These are phyloP conservation scores for Pseudocercospora vitis DNA, from an alignment of 2,329 filamentous ascomycete species.

Conservation along the genomic window DNA sequence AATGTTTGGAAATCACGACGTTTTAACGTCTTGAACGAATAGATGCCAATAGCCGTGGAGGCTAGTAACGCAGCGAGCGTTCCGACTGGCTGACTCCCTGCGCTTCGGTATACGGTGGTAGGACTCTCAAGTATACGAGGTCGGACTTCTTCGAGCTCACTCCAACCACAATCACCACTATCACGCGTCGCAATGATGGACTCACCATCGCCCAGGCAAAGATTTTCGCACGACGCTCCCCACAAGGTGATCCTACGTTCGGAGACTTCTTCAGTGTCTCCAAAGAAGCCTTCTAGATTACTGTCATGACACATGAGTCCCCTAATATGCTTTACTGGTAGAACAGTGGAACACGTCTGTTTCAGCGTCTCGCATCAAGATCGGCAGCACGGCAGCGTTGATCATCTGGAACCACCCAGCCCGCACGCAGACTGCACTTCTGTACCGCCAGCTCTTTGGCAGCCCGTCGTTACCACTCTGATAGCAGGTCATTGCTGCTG, in stretches of 20 bases:
- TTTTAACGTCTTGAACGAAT: no score
- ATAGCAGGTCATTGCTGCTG: no score
- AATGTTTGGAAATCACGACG: no score
- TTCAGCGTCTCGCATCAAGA: background rate
- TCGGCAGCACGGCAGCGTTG: conserved; percentile 7
- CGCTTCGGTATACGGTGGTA: background rate
- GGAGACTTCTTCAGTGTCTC: background rate
- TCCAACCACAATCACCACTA: background rate
- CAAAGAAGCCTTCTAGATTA: background rate
- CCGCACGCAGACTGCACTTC: background rate
- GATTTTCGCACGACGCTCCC: background rate
- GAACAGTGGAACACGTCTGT: conserved; percentile 3
- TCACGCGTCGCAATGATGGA: background rate
- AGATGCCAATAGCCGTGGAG: background rate
- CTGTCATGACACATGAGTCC: background rate
- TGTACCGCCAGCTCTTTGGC: background rate
- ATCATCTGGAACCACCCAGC: background rate
- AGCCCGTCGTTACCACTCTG: background rate
- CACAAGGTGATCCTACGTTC: background rate
- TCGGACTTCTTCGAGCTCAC: background rate
- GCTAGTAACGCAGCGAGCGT: background rate
- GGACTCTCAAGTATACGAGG: background rate
- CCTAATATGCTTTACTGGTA: background rate
- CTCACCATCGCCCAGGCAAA: background rate
- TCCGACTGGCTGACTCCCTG: background rate